Evolutionary conservation across 108 stramenopile genomes (phyloP).

Genomic region (Seminavis robusta): DNA sequence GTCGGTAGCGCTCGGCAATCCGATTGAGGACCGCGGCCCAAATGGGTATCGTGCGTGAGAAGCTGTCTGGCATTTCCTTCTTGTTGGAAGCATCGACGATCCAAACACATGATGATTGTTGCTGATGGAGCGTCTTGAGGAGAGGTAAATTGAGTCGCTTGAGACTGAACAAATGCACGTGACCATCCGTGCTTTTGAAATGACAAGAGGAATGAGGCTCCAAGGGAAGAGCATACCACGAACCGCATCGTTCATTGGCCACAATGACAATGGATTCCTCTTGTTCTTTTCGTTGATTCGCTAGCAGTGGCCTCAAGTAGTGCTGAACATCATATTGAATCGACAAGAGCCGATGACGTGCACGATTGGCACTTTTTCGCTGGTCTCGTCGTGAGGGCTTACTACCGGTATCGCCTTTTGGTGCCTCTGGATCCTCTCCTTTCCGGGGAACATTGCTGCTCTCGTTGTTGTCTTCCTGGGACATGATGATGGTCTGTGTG

Average conservation of each 20-base stretch:
- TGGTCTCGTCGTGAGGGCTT: too few relatives aligned
- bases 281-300: too few relatives aligned
- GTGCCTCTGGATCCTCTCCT: too few relatives aligned
- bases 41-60: constrained; percentile 74
- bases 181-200: constrained; percentile 84
- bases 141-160: constrained; percentile 65
- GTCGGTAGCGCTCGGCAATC: constrained; percentile 35
- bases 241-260: constrained; percentile 63
- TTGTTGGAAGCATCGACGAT: constrained; percentile 69
- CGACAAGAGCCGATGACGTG: constrained; percentile 35
- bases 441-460: too few relatives aligned
- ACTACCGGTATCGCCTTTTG: too few relatives aligned
- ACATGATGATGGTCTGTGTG: too few relatives aligned
- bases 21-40: constrained; percentile 73
- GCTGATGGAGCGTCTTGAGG: constrained; percentile 18
- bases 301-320: constrained; percentile 6
- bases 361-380: constrained; percentile 27
- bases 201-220: constrained; percentile 25
- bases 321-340: constrained; percentile 27
- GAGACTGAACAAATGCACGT: constrained; percentile 48
- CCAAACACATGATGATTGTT: constrained; percentile 25
- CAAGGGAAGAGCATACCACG: constrained; percentile 48
- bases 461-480: too few relatives aligned
- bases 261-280: constrained; percentile 17
- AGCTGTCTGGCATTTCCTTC: constrained; percentile 63